phyloP scores from a whole-genome alignment of 2,329 filamentous ascomycete genomes.

The Diaporthe caulivora region DNA sequence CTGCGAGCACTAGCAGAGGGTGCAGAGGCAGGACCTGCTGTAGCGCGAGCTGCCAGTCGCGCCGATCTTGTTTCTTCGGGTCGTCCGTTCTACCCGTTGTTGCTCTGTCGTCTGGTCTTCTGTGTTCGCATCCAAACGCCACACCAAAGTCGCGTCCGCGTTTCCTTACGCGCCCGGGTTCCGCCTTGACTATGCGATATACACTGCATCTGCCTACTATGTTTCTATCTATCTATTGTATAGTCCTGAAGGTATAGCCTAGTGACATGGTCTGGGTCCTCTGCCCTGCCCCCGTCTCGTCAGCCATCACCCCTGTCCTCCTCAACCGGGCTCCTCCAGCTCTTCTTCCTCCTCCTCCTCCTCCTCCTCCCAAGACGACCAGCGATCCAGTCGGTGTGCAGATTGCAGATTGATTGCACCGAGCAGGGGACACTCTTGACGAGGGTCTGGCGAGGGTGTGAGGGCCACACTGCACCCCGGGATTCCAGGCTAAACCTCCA shows the following conservation, averaged over 20 bases:
- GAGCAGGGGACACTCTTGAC: conserved; percentile 11
- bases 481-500: conserved; percentile 35
- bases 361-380: background rate
- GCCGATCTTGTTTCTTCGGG: conserved; percentile 7
- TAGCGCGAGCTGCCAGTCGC: background rate
- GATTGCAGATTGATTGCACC: conserved; percentile 23
- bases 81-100: background rate
- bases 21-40: conserved; percentile 16
- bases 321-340: no score
- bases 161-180: conserved; percentile 15
- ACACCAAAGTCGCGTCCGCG: conserved; percentile 18
- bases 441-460: conserved; percentile 13
- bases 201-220: background rate
- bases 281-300: background rate
- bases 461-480: conserved; percentile 15
- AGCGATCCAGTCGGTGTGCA: conserved; percentile 33
- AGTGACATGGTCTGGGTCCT: background rate
- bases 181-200: background rate
- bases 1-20: background rate
- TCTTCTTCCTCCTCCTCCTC: conserved; percentile 6
- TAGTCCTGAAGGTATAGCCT: conserved; percentile 10
- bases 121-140: background rate
- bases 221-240: background rate
- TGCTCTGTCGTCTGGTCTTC: conserved; percentile 1
- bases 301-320: conserved; percentile 5